These are phyloP conservation scores for Pythium utonaiense DNA, from an alignment of 352 stramenopile genomes.

Conservation along the genomic window DNA sequence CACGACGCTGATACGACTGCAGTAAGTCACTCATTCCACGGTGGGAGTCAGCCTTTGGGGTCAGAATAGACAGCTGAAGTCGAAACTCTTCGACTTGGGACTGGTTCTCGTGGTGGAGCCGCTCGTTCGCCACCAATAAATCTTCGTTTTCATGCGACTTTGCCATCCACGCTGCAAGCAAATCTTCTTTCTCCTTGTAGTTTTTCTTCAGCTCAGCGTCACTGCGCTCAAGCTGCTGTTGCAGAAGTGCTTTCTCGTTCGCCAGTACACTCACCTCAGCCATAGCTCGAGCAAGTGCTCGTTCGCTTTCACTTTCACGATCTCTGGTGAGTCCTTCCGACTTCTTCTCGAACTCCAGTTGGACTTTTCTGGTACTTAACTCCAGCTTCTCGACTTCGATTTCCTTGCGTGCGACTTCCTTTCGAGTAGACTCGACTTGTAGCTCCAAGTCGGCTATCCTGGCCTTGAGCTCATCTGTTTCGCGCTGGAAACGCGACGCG, in stretches of 20 bases:
- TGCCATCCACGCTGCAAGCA: conserved; percentile 21
- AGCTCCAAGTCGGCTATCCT: conserved; percentile 15
- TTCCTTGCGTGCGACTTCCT: conserved; percentile 41
- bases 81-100: conserved; percentile 43
- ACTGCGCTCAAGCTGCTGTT: conserved; percentile 12
- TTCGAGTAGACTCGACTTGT: conserved; percentile 33
- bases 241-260: conserved; percentile 10
- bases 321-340: conserved; percentile 8
- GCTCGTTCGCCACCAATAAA: conserved; percentile 36
- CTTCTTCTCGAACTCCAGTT: conserved; percentile 39
- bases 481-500: conserved; percentile 7
- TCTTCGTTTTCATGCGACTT: conserved; percentile 51
- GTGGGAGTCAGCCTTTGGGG: background rate
- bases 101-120: conserved; percentile 37
- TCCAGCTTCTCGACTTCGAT: conserved; percentile 44
- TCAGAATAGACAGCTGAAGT: conserved; percentile 34
- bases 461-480: conserved; percentile 24
- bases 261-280: background rate
- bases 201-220: conserved; percentile 19
- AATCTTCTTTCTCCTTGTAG: conserved; percentile 29
- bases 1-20: conserved; percentile 37
- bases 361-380: conserved; percentile 26
- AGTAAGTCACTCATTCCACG: conserved; percentile 30
- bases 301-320: conserved; percentile 25
- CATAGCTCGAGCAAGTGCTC: conserved; percentile 23